phyloP scores from a whole-genome alignment of 164 flowering plant species.

The Buxus sempervirens region DNA sequence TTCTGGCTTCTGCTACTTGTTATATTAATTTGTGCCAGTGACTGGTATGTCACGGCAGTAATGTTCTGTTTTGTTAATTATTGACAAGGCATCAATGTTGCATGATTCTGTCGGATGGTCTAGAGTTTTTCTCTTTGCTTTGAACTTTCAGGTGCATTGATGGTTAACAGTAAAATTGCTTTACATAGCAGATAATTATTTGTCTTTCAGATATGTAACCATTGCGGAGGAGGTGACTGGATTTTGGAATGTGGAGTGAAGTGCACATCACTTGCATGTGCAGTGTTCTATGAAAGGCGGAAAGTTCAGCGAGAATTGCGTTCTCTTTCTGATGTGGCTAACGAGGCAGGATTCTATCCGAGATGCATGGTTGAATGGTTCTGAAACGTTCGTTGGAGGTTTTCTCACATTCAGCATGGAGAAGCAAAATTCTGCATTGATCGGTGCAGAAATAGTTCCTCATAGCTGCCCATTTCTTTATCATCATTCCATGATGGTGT shows the following conservation, averaged over 20 bases:
- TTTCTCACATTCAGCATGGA: background rate
- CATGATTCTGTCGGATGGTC: too few relatives aligned
- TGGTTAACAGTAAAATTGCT: background rate
- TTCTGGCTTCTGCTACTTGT: background rate
- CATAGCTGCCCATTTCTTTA: too few relatives aligned
- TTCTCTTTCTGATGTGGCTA: constrained; percentile 52
- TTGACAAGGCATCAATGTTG: too few relatives aligned
- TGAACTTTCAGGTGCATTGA: background rate
- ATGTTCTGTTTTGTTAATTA: too few relatives aligned
- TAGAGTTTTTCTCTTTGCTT: background rate
- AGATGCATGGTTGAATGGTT: constrained; percentile 80
- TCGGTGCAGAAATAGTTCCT: too few relatives aligned
- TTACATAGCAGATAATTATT: background rate
- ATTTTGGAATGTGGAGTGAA: constrained; percentile 71
- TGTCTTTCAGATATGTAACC: constrained; percentile 66
- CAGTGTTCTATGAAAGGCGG: constrained; percentile 77
- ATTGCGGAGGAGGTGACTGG: constrained; percentile 96
- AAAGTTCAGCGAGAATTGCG: constrained; percentile 83
- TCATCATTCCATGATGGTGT: too few relatives aligned
- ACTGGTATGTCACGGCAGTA: too few relatives aligned
- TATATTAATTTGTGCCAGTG: background rate
- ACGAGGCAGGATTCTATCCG: constrained; percentile 61
- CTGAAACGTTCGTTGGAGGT: constrained; percentile 20
- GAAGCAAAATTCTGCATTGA: too few relatives aligned
- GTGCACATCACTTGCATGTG: constrained; percentile 86